Base-by-base conservation (phyloP, 768 basidiomycete species). In the Naganishia onofrii region DNA sequence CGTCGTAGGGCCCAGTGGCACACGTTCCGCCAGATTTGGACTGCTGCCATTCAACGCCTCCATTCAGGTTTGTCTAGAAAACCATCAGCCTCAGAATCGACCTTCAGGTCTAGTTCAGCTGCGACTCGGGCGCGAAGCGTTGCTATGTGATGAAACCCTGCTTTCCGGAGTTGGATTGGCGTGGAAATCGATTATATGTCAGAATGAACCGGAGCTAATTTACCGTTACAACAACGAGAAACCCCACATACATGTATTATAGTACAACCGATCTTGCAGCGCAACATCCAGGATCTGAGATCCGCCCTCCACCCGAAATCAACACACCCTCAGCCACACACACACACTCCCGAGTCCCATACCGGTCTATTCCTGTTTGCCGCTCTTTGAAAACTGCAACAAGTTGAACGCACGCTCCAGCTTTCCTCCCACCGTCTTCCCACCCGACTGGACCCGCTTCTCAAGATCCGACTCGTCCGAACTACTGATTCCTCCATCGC, bases 381-480 rank as follows among this genome's bases (percentile, higher is more conserved):
- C 38, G 12, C 60, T 26, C 42, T 44, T 63, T 5, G 60, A 42
- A 44, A 63, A 23, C 9, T 63, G 60, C 38, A 68, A 52, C n/a
- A 68, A n/a, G 19, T 56, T 54, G 67, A 68, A 55, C 21, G 53
- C 67, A 8, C 55, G 34, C 23, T 68, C 67, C 54, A 68, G 10
- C 67, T 68, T 68, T 13, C 42, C 52, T 46, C 38, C 36, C n/a
- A 21, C 38, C 23, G 34, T 36, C 13, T n/a, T 29, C 26, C 53
- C 66, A 3, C 44, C 75, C 42, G 58, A 42, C 26, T 44, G 44
- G 0, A 69, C 74, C 56, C 71, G 38, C 13, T 74, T 73, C 51
- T 77, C 75, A 38, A 77, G 36, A 58, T 76, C 76, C 42, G 71
- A 71, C 29, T 67, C 74, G 52, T 80, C 77, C 17, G 74, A 76